Evolutionary conservation across 2,329 filamentous ascomycete species (phyloP), one percentile per base, ranked within the genome.

Genomic region (Torrubiella hemipterigena): DNA sequence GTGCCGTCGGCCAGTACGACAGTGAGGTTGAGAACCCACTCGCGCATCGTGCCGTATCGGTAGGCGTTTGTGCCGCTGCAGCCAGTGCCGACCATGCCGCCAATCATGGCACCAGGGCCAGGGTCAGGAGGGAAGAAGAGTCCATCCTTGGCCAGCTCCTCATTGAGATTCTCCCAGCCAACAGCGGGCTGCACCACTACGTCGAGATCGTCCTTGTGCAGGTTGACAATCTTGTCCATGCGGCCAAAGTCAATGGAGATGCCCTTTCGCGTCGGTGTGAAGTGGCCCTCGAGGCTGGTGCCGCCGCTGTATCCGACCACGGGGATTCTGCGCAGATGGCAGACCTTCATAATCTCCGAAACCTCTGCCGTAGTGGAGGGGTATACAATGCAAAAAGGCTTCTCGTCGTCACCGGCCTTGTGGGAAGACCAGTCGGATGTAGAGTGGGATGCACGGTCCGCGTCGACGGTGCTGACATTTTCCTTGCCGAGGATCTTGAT

Each of bases 91-190:
- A 86, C 73, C 81, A 86, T 86, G 33, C 86, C 86, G 35, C 86
- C 86, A 45, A 95, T 94, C 77, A 84, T 84, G 38, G 86, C 86
- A 13, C 86, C 85, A 31, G 87, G 86, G 32, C 86, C 87, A 13
- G 86, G 86, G 53, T 94, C 86, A 1, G 85, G 86, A 15, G 86
- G 86, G 59, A 94, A 94, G 65, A 94, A 93, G 4, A 95, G 69
- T 17, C 80, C 81, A 37, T 84, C 65, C 29, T 75, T 65, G 6
- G 62, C 65, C 13, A 95, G 67, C 39, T 79, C 66, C 46, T 91
- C 83, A 49, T 94, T 94, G 23, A 95, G 63, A 7, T 68, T 51
- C 58, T 94, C 83, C 86, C 86, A 95, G 10, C 84, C 83, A 8
- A 94, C 73, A 3, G 82, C 86, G 5, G 81, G 80, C 54, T 85